phyloP scores from a whole-genome alignment of 192 early-diverging fungal species.

The Phycomyces nitens region DNA sequence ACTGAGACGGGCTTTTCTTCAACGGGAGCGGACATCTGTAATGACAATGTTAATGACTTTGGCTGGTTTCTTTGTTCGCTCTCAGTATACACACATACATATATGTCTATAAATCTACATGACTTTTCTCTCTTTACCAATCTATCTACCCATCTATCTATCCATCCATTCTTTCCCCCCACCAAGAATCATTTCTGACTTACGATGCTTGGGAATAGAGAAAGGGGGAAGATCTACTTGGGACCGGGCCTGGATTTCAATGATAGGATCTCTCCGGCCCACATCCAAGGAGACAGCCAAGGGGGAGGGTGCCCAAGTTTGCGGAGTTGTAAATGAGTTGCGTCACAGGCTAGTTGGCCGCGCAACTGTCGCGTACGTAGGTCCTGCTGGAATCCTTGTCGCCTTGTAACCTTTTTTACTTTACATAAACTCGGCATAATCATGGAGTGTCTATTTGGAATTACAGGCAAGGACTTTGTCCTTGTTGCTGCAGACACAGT shows the following conservation, averaged over 20 bases:
- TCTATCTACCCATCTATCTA: slow-evolving; percentile 3
- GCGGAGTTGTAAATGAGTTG: background rate
- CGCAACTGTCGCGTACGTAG: background rate
- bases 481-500: slow-evolving; percentile 81
- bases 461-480: slow-evolving; percentile 91
- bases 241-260: too few relatives aligned
- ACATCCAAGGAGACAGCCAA: too few relatives aligned
- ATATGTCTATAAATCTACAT: background rate
- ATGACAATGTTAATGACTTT: too few relatives aligned
- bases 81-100: too few relatives aligned
- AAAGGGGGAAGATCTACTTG: too few relatives aligned
- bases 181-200: too few relatives aligned
- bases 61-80: too few relatives aligned
- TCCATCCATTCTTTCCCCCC: slow-evolving; percentile 3
- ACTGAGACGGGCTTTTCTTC: slow-evolving; percentile 25
- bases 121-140: background rate
- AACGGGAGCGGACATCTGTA: slow-evolving; percentile 27
- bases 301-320: background rate
- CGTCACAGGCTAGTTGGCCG: slow-evolving; percentile 1
- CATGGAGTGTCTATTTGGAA: slow-evolving; percentile 87
- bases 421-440: background rate
- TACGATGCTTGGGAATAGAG: too few relatives aligned
- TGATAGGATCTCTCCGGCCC: too few relatives aligned
- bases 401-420: slow-evolving; percentile 4
- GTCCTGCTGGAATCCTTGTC: slow-evolving; percentile 1